Base-by-base conservation (phyloP, 2,329 filamentous ascomycete species). In the Claviceps fusiformis region DNA sequence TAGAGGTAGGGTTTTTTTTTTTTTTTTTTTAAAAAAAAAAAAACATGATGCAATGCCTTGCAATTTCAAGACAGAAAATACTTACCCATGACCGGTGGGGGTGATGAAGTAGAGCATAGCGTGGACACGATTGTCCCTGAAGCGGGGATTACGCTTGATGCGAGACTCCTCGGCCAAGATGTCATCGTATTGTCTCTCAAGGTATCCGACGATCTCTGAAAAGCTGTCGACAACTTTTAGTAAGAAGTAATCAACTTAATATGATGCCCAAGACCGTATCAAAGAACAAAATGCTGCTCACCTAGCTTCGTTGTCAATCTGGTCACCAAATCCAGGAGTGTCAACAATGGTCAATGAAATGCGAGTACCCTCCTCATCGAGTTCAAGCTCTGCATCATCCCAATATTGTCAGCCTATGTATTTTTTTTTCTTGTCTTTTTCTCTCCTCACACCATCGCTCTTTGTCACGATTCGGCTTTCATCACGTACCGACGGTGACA, bases 141-240 rank as follows among this genome's bases (percentile, higher is more conserved):
- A 98, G 68, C 93, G 86, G 65, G 93, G 93, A 79, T 98, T 98
- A 90, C 93, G 93, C 88, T 98, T 98, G 81, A 98, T 98, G 79
- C 93, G 89, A 67, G 93, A 97, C 78, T 98, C 93, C 77, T 97
- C 92, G 59, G 93, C 92, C 65, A 98, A 82, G 79, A 98, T 97
- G 71, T 97, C 91, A 74, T 98, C 93, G 74, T 97, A 97, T 83
- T 98, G 92, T 76, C 92, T 85, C 81, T 98, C 93, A 67, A 98
- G 88, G 75, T 95, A 96, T 64, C 91, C 92, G 64, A 95, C 91
- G 67, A 98, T 98, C 75, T 97, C 93, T 65, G 87, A 86, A 72
- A 98, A 98, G 77, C 90, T 95, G 53, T 7, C 27, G 11, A n/a
- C 2, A 7, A 13, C 1, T 5, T 41, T 56, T 37, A 58, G 45